A percentile compares a stretch with the other conserved stretches of the same genome.
phyloP scores from a whole-genome alignment of 495 filamentous ascomycete genomes.

The Umbilicaria muhlenbergii region DNA sequence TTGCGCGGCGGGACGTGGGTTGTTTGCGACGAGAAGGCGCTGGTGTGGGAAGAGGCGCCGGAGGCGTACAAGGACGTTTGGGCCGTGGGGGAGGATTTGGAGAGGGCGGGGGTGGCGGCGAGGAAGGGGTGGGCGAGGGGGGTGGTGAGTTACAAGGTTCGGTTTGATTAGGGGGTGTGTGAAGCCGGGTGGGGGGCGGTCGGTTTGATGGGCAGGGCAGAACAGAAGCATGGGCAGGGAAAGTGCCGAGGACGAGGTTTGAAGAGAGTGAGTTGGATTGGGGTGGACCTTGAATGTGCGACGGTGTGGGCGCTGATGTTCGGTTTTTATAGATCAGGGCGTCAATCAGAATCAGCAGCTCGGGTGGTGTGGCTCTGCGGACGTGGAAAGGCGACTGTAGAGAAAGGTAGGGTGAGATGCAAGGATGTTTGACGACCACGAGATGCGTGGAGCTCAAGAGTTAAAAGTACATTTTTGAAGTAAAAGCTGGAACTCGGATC shows the following conservation, averaged over 20 bases:
- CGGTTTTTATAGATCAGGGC: no score
- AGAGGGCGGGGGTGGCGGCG: slow-evolving; percentile 14
- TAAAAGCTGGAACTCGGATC: no score
- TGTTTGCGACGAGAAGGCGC: slow-evolving; percentile 22
- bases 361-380: no score
- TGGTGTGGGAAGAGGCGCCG: slow-evolving; percentile 25
- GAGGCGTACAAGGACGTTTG: slow-evolving; percentile 26
- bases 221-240: no score
- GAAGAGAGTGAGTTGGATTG: slow-evolving; percentile 4
- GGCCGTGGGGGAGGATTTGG: slow-evolving; percentile 19
- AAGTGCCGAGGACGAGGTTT: slow-evolving; percentile 13
- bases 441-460: no score
- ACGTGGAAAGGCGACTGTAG: no score
- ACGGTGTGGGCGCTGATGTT: no score
- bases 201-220: slow-evolving; percentile 1
- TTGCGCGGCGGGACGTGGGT: slow-evolving; percentile 19
- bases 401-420: no score
- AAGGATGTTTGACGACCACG: no score
- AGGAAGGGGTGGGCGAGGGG: slow-evolving; percentile 20
- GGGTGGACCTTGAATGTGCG: no score
- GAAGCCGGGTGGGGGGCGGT: slow-evolving; percentile 8
- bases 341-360: no score
- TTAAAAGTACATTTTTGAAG: no score
- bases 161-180: slow-evolving; percentile 12
- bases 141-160: slow-evolving; percentile 24